Evolutionary conservation across 106 monocot genomes (phyloP), one percentile per base, ranked within the genome.

Genomic region (Hemerocallis citrina): DNA sequence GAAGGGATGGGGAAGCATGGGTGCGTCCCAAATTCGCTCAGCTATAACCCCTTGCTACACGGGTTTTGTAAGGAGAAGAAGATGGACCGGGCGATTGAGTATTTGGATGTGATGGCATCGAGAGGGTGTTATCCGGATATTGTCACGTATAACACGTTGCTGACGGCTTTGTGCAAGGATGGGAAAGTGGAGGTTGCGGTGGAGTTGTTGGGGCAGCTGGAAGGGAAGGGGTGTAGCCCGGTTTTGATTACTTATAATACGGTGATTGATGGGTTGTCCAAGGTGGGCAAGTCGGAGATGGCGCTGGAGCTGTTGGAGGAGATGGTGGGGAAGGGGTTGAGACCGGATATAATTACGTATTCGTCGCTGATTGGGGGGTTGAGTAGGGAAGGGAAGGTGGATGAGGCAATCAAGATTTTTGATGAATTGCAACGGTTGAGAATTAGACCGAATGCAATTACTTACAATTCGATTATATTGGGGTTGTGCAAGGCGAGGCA

Each of bases 101-200:
- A 74, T 27, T 51, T 94, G 70, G 78, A 89, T 43, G 38, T 75
- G 5, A 94, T 94, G 89, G 79, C 81, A 13, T 82, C 85, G 0
- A 75, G 79, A 28, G 82, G 89, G 16, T 89, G 93, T 41, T 85
- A 83, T 42, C 89, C 88, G 0, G 88, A 88, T 45, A 93, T 93
- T 22, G 81, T 88, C 21, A 85, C 88, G 0, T 93, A 85, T 59
- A 88, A 93, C 56, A 85, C 88, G 5, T 56, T 93, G 71, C 81
- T 93, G 7, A 82, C 93, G 22, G 93, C 84, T 1, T 59, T 93
- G 6, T 88, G 88, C 73, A 84, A 76, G 78, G 79, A 83, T 62
- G 86, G 89, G 25, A 83, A 85, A 52, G 89, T 89, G 43, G 83
- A 80, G 15, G 65, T 67, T 24, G 94, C 94, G 0, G 72, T 86